Conservation (phyloP, 257 asterid species). For the Gentiana dahurica region DNA sequence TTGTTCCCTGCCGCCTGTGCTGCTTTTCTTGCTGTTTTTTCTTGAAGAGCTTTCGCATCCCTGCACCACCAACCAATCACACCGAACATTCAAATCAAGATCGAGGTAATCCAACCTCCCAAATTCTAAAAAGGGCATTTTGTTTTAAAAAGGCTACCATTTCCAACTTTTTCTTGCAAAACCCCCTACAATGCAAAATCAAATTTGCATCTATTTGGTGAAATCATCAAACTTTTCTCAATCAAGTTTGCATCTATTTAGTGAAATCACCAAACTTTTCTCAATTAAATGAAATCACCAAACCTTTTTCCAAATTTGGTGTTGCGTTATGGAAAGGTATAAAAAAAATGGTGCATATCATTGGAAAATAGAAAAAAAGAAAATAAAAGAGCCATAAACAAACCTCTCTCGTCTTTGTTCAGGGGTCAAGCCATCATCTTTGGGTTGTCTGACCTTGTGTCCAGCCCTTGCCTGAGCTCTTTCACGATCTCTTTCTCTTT, state of each 20-base stretch:
- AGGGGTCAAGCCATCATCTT: constrained; percentile 63
- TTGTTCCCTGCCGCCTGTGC: constrained; percentile 36
- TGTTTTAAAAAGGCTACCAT: no score
- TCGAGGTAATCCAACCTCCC: no score
- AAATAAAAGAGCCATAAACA: background rate
- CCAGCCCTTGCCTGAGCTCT: constrained; percentile 73
- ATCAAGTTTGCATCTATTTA: no score
- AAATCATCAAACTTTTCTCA: no score
- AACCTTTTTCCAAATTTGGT: no score
- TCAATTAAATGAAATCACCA: background rate
- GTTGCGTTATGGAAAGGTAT: no score
- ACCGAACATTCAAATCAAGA: background rate
- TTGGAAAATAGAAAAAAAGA: background rate
- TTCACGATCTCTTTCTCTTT: constrained; percentile 80
- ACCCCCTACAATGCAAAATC: no score
- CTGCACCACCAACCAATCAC: constrained; percentile 16
- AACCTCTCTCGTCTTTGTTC: constrained; percentile 86
- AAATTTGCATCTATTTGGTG: no score
- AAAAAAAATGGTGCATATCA: background rate
- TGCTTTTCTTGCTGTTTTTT: constrained; percentile 54
- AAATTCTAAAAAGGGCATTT: no score
- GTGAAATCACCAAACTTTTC: no score
- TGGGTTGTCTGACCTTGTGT: constrained; percentile 31
- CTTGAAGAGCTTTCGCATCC: constrained; percentile 83
- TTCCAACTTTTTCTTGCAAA: no score